A percentile compares a stretch with the other conserved stretches of the same genome.
These are phyloP conservation scores for Fusarium sterilihyphosum DNA, from an alignment of 2,329 filamentous ascomycete genomes.

Conservation along the genomic window DNA sequence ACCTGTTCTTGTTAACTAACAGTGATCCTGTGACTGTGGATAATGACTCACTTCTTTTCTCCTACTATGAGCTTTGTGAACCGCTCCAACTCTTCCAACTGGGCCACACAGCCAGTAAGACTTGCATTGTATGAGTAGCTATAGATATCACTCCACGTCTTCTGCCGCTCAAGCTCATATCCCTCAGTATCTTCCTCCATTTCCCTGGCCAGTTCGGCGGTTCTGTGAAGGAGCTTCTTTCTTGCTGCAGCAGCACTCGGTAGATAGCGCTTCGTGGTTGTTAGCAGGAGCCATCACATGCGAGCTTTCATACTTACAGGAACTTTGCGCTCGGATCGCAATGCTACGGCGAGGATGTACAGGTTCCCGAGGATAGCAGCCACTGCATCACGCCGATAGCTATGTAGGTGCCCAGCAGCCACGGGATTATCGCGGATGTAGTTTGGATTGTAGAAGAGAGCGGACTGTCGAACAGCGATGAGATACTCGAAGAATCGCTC, in stretches of 20 bases:
- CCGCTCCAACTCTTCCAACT: constrained; percentile 63
- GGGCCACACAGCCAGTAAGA: constrained; percentile 63
- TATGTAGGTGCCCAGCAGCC: constrained; percentile 60
- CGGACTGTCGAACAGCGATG: constrained; percentile 66
- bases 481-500: constrained; percentile 70
- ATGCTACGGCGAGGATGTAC: constrained; percentile 66
- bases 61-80: constrained; percentile 68
- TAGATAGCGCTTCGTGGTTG: constrained; percentile 57
- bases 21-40: neutral
- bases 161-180: constrained; percentile 46
- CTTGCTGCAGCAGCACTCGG: constrained; percentile 65
- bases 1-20: constrained; percentile 43
- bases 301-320: constrained; percentile 50
- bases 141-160: constrained; percentile 67
- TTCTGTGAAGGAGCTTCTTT: constrained; percentile 61
- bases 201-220: constrained; percentile 57
- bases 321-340: constrained; percentile 60
- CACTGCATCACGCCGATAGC: constrained; percentile 65
- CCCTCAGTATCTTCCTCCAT: constrained; percentile 38
- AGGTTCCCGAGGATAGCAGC: constrained; percentile 67
- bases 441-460: constrained; percentile 65
- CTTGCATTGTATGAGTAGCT: constrained; percentile 64
- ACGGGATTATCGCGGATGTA: constrained; percentile 61
- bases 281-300: neutral
- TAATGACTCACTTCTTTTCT: constrained; percentile 56